These are phyloP conservation scores for Hansenula sp. DNA, from an alignment of 1,139 yeast genomes.

Conservation along the genomic window DNA sequence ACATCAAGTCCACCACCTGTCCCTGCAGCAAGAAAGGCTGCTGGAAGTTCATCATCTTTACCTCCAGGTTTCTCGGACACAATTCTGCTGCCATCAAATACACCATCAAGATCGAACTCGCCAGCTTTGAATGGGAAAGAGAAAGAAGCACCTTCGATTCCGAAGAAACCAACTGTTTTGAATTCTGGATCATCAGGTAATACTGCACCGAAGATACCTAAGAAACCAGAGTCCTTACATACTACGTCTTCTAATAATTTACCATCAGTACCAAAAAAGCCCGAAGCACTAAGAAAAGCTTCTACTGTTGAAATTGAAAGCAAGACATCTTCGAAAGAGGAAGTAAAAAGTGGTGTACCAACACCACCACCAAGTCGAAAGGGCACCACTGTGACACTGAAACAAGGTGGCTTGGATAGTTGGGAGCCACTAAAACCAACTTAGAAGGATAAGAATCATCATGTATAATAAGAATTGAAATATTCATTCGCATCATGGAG, in stretches of 20 bases:
- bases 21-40: constrained; percentile 16
- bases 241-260: background rate
- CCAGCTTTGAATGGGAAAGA: constrained; percentile 4
- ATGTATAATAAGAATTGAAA: background rate
- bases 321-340: background rate
- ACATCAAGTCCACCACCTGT: constrained; percentile 16
- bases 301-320: constrained; percentile 3
- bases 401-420: constrained; percentile 37
- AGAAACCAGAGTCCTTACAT: constrained; percentile 18
- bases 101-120: constrained; percentile 18
- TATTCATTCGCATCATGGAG: too few relatives aligned
- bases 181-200: background rate
- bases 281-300: constrained; percentile 7
- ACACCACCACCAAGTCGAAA: constrained; percentile 10
- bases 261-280: constrained; percentile 15
- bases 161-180: constrained; percentile 9
- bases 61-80: constrained; percentile 24
- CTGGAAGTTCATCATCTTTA: constrained; percentile 5
- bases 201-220: constrained; percentile 8
- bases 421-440: constrained; percentile 59
- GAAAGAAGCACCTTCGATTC: constrained; percentile 2
- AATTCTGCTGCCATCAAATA: constrained; percentile 19
- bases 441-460: constrained; percentile 18
- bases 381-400: background rate
- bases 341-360: constrained; percentile 5